A percentile compares a stretch with the other conserved stretches of the same genome.
Evolutionary conservation across 2,329 filamentous ascomycete genomes (phyloP).

Genomic region (Fusarium sp.): DNA sequence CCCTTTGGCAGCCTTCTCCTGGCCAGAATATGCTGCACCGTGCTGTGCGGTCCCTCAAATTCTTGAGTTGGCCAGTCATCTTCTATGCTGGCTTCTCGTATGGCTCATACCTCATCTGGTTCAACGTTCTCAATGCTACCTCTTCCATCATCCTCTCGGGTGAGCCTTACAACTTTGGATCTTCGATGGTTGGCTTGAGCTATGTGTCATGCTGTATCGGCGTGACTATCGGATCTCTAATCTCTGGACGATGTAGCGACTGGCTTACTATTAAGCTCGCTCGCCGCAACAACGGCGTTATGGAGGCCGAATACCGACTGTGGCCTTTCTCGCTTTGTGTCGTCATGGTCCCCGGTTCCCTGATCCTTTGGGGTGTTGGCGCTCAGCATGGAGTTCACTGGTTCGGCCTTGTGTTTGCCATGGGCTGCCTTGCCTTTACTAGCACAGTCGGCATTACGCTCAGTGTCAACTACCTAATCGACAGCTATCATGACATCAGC

Average conservation of each 20-base stretch:
- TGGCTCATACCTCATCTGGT: constrained; percentile 60
- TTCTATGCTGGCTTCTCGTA: constrained; percentile 62
- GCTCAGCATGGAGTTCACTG: constrained; percentile 58
- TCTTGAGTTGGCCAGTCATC: constrained; percentile 60
- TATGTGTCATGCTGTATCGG: constrained; percentile 58
- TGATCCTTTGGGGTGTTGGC: constrained; percentile 55
- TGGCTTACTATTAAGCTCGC: constrained; percentile 57
- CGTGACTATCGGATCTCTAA: constrained; percentile 48
- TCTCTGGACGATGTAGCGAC: constrained; percentile 56
- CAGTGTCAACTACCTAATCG: constrained; percentile 59
- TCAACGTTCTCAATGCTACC: constrained; percentile 62
- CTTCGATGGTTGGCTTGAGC: constrained; percentile 57
- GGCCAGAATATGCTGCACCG: constrained; percentile 54
- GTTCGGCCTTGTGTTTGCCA: constrained; percentile 60
- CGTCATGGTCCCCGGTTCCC: constrained; percentile 47
- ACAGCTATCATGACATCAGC: constrained; percentile 58
- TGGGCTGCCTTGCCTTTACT: constrained; percentile 55
- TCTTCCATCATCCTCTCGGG: constrained; percentile 58
- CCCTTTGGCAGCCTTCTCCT: constrained; percentile 56
- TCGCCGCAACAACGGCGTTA: constrained; percentile 58
- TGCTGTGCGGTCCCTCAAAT: constrained; percentile 55
- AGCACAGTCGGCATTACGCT: constrained; percentile 56
- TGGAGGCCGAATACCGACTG: constrained; percentile 59
- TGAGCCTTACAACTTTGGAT: constrained; percentile 56
- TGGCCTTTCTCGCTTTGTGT: constrained; percentile 57